These are phyloP conservation scores for Cryptomeria japonica DNA, from an alignment of 75 land plant species.

Conservation along the genomic window DNA sequence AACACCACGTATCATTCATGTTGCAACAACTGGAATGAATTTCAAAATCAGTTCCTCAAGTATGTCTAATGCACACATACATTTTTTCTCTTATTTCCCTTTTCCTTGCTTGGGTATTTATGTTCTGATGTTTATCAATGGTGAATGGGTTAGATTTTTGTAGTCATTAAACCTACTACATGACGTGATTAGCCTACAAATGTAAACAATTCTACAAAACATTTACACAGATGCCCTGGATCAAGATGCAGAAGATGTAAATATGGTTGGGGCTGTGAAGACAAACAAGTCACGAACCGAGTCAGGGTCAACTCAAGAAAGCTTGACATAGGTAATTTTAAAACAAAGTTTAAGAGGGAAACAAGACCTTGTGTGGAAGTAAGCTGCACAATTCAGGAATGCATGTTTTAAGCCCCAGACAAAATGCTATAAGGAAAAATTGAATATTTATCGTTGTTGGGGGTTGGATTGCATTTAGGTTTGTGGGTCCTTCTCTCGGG, in stretches of 20 bases:
- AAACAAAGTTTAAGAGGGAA: constrained; percentile 12
- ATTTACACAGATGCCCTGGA: constrained; percentile 15
- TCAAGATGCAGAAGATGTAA: constrained; percentile 26
- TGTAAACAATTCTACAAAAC: background rate
- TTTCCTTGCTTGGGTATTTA: too few species aligned
- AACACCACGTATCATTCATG: too few species aligned
- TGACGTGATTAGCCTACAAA: too few species aligned
- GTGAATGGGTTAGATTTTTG: too few species aligned
- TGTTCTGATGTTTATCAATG: too few species aligned
- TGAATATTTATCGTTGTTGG: constrained; percentile 81
- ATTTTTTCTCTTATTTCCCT: too few species aligned
- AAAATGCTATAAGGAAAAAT: too few species aligned
- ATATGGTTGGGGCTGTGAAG: background rate
- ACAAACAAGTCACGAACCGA: constrained; percentile 12
- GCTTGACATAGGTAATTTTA: background rate
- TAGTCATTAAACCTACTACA: too few species aligned
- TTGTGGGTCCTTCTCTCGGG: constrained; percentile 86
- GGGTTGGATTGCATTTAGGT: constrained; percentile 92
- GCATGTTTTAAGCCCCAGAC: too few species aligned
- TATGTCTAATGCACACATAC: too few species aligned
- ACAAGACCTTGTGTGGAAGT: constrained; percentile 4
- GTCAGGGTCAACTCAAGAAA: background rate
- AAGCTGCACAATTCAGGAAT: background rate
- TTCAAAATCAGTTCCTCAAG: too few species aligned
- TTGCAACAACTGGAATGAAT: too few species aligned